Evolutionary conservation across 2,329 filamentous ascomycete species (phyloP), one percentile per base, ranked within the genome.

Genomic region (Scopulariopsis brevicaulis): DNA sequence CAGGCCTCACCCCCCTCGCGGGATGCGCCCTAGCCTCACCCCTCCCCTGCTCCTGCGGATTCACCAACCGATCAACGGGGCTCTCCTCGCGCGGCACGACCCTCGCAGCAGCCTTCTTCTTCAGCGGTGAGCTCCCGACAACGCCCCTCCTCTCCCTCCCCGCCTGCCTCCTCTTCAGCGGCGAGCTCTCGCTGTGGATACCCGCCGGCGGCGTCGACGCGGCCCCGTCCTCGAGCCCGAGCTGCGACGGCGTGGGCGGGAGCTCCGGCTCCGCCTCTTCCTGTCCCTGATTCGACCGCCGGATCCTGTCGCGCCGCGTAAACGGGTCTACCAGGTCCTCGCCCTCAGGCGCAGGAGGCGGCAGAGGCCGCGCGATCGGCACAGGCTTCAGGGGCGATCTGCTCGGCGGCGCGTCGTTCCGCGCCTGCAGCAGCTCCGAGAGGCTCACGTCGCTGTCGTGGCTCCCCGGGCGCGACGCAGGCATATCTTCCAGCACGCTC

Each of bases 161-260:
- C 4, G 48, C 28, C 48, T 20, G 46, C 46, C 55, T 51, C 4
- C 55, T 56, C 50, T 46, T 43, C 15, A 58, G 57, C 20, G 60
- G 55, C 43, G 61, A 60, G 56, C 55, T 60, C 34, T 56, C 61
- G 4, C 57, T 54, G 40, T 63, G 82, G 32, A 86, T 85, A 1
- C 83, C 83, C 22, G 72, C 67, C 1, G 82, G 80, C 8, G 80
- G 80, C 3, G 79, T 79, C 51, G 76, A 79, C 32, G 81, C 73
- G 1, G 80, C 71, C 0, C 78, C 75, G 59, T 85, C 82, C 1
- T 71, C 70, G 14, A 77, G 68, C 3, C 74, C 75, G 43, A 71
- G 72, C 54, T 78, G 73, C 34, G 74, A 74, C 1, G 78, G 77
- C 0, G 81, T 81, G 0, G 81, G 81, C 3, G 85, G 86, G 5